These are phyloP conservation scores for Stachybotrys echinatus DNA, from an alignment of 2,329 filamentous ascomycete genomes.

Conservation along the genomic window DNA sequence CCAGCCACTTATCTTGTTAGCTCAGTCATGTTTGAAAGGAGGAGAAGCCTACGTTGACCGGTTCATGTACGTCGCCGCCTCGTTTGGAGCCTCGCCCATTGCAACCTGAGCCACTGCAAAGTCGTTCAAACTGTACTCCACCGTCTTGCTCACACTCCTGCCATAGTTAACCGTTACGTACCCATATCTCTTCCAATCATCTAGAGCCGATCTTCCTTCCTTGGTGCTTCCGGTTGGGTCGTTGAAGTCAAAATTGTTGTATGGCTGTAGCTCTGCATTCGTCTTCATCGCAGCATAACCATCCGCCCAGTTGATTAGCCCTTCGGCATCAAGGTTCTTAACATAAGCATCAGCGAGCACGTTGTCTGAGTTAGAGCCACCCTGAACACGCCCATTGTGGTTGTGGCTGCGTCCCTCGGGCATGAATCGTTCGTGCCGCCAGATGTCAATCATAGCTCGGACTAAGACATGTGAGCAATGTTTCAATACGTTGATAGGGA, in stretches of 20 bases:
- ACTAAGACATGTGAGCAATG: too few relatives aligned
- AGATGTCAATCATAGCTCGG: conserved; percentile 52
- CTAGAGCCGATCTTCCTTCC: conserved; percentile 51
- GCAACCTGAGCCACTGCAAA: conserved; percentile 38
- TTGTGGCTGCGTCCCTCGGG: conserved; percentile 50
- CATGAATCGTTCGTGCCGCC: conserved; percentile 47
- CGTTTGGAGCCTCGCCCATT: conserved; percentile 38
- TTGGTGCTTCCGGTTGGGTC: conserved; percentile 49
- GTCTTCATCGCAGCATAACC: conserved; percentile 49
- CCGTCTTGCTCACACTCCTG: conserved; percentile 47
- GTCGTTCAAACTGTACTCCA: conserved; percentile 55
- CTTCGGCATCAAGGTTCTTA: conserved; percentile 30
- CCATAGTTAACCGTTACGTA: conserved; percentile 50
- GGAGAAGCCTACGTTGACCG: conserved; percentile 4
- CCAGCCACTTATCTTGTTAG: conserved; percentile 38
- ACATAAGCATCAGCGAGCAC: conserved; percentile 56
- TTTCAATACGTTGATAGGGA: too few relatives aligned
- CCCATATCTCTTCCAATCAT: conserved; percentile 52
- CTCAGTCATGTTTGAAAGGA: not conserved
- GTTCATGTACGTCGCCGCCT: conserved; percentile 43
- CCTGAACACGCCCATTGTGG: conserved; percentile 53
- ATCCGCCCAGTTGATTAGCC: conserved; percentile 48
- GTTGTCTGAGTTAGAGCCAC: conserved; percentile 56
- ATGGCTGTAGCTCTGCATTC: conserved; percentile 48
- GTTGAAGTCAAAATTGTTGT: conserved; percentile 41